Evolutionary conservation across 257 asterid species (phyloP).

Genomic region (Handroanthus guayacan): DNA sequence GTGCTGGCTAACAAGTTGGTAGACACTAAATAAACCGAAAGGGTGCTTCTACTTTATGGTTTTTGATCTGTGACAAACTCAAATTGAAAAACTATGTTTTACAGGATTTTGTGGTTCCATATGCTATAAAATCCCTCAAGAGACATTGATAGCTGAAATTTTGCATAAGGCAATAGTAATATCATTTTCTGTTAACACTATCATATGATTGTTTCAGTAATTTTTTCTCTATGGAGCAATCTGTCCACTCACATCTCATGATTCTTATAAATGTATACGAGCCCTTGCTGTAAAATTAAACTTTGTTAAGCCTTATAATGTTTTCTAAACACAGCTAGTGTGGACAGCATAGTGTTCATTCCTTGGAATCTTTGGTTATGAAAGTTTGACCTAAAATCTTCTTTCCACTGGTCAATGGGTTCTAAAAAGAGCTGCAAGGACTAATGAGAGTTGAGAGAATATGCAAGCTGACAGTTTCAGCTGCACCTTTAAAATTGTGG

Average conservation of each 20-base stretch:
- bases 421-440: neutral
- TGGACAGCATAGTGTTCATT: neutral
- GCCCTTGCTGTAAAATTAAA: neutral
- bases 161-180: too few species aligned
- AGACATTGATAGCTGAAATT: too few species aligned
- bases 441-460: slow-evolving; percentile 7
- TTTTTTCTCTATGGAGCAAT: too few species aligned
- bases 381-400: neutral
- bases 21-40: too few species aligned
- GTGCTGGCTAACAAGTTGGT: too few species aligned
- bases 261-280: neutral
- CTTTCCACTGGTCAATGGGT: neutral
- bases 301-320: neutral
- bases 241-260: neutral
- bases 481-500: neutral
- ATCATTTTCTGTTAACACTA: too few species aligned
- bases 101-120: too few species aligned
- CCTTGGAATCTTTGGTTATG: neutral
- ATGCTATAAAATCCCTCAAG: too few species aligned
- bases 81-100: too few species aligned
- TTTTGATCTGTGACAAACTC: too few species aligned
- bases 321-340: neutral
- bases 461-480: neutral
- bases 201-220: too few species aligned
- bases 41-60: too few species aligned